Percentiles rank a stretch among this genome's conserved stretches.
phyloP scores from a whole-genome alignment of 73 alveolate genomes.

The Paramecium caudatum region DNA sequence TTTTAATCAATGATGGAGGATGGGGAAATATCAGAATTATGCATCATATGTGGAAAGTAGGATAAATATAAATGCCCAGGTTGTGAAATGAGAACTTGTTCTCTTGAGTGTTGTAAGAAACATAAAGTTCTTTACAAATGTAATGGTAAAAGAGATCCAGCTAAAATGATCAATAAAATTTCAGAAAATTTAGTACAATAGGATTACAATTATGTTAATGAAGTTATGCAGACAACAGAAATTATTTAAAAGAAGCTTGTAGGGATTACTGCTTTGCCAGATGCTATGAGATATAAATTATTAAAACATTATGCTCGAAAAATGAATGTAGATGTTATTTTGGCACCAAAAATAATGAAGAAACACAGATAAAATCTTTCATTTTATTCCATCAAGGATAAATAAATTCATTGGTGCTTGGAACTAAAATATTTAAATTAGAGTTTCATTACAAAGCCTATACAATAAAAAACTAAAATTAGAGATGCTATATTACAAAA shows the following conservation, averaged over 20 bases:
- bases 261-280: constrained; percentile 67
- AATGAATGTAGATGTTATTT: constrained; percentile 10
- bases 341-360: constrained; percentile 66
- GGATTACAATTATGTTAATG: constrained; percentile 51
- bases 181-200: background rate
- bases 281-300: constrained; percentile 67
- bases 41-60: background rate
- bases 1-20: constrained; percentile 62
- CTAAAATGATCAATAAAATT: background rate
- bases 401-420: constrained; percentile 62
- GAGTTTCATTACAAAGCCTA: constrained; percentile 32
- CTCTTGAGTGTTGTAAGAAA: constrained; percentile 55
- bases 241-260: constrained; percentile 29
- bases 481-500: background rate
- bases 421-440: constrained; percentile 24
- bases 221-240: constrained; percentile 35
- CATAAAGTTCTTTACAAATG: constrained; percentile 39
- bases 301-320: constrained; percentile 62
- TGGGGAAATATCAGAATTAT: constrained; percentile 49
- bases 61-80: constrained; percentile 51
- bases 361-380: constrained; percentile 61
- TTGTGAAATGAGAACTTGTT: constrained; percentile 62
- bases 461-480: constrained; percentile 12
- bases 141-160: constrained; percentile 24
- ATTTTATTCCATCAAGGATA: constrained; percentile 63